Evolutionary conservation across 805 yeast genomes (phyloP).

Genomic region (Cyberlindnera subsufficiens): DNA sequence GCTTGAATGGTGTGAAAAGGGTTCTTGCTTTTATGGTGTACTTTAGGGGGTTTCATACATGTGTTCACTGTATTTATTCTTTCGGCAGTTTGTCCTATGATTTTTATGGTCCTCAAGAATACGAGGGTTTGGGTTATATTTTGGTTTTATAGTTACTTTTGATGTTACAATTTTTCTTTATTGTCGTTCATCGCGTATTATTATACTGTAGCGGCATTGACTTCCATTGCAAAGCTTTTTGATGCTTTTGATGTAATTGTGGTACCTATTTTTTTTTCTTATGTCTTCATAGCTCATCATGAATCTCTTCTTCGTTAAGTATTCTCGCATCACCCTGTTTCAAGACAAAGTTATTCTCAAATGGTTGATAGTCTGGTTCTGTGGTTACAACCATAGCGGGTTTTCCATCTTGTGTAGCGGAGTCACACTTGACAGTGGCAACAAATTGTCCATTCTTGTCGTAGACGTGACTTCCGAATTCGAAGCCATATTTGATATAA

Average conservation of each 20-base stretch:
- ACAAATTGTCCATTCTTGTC: background rate
- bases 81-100: no score
- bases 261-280: background rate
- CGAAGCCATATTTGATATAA: background rate
- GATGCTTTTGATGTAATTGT: background rate
- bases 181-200: no score
- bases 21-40: background rate
- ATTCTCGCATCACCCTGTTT: background rate
- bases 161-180: no score
- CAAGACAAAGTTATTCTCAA: background rate
- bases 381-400: background rate
- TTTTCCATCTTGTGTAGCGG: background rate
- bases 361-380: background rate
- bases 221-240: no score
- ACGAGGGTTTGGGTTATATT: no score
- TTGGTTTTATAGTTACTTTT: no score
- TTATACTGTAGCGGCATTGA: no score
- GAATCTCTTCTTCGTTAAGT: background rate
- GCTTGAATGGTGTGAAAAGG: background rate
- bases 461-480: background rate
- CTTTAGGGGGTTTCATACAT: background rate
- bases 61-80: no score
- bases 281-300: background rate
- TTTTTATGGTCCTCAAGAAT: no score
- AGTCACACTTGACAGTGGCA: background rate